Base-by-base conservation (phyloP, 1,284 basidiomycete genomes). In the Meira miltonrushii region DNA sequence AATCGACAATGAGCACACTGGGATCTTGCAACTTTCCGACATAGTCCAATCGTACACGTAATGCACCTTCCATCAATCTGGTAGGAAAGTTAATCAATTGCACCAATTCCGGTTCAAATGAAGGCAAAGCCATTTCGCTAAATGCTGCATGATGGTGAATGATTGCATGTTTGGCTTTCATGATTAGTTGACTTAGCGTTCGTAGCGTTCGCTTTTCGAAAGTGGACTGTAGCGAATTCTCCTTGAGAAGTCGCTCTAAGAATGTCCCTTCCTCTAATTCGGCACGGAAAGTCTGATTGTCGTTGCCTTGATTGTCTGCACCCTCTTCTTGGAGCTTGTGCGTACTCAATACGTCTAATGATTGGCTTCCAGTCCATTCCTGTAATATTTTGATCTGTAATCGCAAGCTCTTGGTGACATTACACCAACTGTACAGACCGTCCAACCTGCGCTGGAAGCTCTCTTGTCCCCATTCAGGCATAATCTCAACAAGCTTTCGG, bases 61-160 rank as follows among this genome's bases (percentile, higher is more conserved):
- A 83, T 47, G 88, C 88, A 53, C 93, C 93, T 75, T 96, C 89
- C 28, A 93, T 90, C 51, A 99, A 87, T 68, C 89, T 87, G 10
- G 92, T 94, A 4, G 96, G 91, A 81, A 98, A 98, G 25, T 89
- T 88, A 62, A 96, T 92, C 64, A 98, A 84, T 48, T 90, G 88
- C 11, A 93, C 85, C n/a, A 98, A 84, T 72, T 96, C 91, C 56
- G 86, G 85, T 77, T 92, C 90, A 78, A 97, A 95, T 2, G 88
- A 89, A 1, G 95, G 94, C 2, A 98, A 85, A 66, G 89, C 88
- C 85, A 97, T 90, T 69, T 86, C 83, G 67, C 83, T 81, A 78
- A 94, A 91, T 55, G 85, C 80, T 11, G 82, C 79, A 37, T 88
- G 85, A 63, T 90, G 85, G 58, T 86, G 86, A 66, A 94, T 87